A percentile compares a stretch with the other conserved stretches of the same genome.
phyloP scores from a whole-genome alignment of 768 basidiomycete species.

The Boletus huronensis region DNA sequence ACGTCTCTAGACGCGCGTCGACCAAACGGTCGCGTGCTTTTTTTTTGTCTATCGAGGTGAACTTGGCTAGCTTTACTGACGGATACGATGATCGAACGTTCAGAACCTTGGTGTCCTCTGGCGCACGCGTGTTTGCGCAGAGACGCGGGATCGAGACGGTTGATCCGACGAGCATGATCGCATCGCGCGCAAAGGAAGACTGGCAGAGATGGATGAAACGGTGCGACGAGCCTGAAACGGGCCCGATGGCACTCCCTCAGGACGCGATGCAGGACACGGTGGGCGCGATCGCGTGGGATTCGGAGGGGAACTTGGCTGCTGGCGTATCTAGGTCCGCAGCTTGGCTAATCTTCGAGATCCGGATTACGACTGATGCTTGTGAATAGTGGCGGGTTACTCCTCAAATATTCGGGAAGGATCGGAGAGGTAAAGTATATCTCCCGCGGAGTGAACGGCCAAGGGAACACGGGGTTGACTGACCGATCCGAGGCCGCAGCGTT shows the following conservation, averaged over 20 bases:
- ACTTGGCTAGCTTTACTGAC: not conserved
- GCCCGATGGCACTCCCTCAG: constrained; percentile 10
- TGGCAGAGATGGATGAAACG: constrained; percentile 62
- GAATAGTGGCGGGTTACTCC: constrained; percentile 69
- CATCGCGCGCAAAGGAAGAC: constrained; percentile 44
- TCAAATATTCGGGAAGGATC: constrained; percentile 70
- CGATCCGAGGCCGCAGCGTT: constrained; percentile 57
- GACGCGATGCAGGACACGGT: constrained; percentile 70
- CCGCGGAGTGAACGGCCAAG: not conserved
- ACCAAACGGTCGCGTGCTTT: not conserved
- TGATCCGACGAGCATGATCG: constrained; percentile 44
- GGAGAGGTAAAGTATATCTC: constrained; percentile 54
- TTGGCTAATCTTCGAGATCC: not conserved
- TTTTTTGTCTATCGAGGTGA: not conserved
- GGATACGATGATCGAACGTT: not conserved
- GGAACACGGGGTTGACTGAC: not conserved
- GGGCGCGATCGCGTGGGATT: constrained; percentile 64
- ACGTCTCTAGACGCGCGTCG: constrained; percentile 17
- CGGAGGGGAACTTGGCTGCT: constrained; percentile 48
- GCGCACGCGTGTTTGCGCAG: constrained; percentile 56
- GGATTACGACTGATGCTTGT: not conserved
- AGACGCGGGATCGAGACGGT: constrained; percentile 33
- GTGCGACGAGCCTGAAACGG: constrained; percentile 24
- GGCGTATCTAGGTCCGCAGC: constrained; percentile 65
- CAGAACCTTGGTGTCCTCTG: constrained; percentile 60